Conservation (phyloP, 1,139 yeast species). For the Debaryomyces udenii region DNA sequence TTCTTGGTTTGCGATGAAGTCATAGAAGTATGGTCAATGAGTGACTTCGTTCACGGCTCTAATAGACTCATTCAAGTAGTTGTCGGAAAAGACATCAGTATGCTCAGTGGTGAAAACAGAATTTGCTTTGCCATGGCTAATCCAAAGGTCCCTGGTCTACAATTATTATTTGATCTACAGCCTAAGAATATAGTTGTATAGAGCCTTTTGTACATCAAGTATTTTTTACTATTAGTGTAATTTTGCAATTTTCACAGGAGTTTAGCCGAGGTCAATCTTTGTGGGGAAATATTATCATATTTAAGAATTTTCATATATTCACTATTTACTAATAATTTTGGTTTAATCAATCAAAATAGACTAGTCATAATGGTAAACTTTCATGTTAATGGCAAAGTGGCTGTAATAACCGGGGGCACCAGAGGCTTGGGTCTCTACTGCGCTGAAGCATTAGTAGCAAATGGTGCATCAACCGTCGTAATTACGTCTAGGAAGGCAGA, state of each 20-base stretch:
- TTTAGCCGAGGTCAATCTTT: constrained; percentile 7
- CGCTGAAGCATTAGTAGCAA: constrained; percentile 65
- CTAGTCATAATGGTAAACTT: constrained; percentile 41
- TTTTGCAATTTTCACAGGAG: not conserved
- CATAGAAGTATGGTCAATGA: constrained; percentile 68
- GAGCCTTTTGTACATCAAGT: not conserved
- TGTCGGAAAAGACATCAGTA: constrained; percentile 64
- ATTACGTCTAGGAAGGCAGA: constrained; percentile 67
- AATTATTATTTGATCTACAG: constrained; percentile 43
- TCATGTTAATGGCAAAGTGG: constrained; percentile 64
- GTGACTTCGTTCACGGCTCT: constrained; percentile 50
- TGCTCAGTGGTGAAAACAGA: constrained; percentile 44
- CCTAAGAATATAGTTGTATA: constrained; percentile 5
- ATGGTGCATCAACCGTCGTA: constrained; percentile 66
- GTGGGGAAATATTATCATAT: constrained; percentile 9
- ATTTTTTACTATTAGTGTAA: not conserved
- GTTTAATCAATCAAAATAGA: not conserved
- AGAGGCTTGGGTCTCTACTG: constrained; percentile 73
- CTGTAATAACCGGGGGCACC: constrained; percentile 79
- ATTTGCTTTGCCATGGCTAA: constrained; percentile 66
- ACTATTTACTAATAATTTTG: too few species aligned
- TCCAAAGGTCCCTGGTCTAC: constrained; percentile 68
- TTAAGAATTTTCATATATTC: too few species aligned
- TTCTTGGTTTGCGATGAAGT: constrained; percentile 68
- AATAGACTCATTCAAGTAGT: constrained; percentile 70